Conservation (phyloP, 371 early-diverging fungal species). For the Apophysomyces sp. region DNA sequence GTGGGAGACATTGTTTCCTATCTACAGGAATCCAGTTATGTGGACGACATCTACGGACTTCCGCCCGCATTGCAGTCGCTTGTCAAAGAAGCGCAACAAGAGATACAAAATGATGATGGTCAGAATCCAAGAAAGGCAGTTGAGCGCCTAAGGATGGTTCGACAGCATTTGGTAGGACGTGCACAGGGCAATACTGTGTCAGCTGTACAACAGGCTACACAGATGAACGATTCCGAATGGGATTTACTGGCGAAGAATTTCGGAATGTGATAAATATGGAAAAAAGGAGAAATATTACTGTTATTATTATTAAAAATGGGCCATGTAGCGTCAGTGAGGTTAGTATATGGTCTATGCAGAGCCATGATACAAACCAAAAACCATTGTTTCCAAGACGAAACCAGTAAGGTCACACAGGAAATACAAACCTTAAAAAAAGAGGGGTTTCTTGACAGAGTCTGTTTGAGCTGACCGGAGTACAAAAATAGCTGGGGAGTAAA, state of each 20-base stretch:
- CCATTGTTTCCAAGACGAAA: too few species aligned
- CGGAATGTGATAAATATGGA: neutral
- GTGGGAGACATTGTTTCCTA: conserved; percentile 43
- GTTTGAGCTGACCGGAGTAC: too few species aligned
- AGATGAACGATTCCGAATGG: conserved; percentile 34
- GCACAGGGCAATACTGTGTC: conserved; percentile 18
- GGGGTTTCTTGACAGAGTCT: too few species aligned
- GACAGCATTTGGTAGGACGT: conserved; percentile 31
- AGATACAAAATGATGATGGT: conserved; percentile 3
- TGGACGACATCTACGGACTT: conserved; percentile 40
- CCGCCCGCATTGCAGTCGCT: conserved; percentile 22
- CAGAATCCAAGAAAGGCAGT: conserved; percentile 18
- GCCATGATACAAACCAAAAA: too few species aligned
- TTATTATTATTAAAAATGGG: too few species aligned
- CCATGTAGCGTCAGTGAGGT: too few species aligned
- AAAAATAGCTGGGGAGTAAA: too few species aligned
- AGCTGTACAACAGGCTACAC: conserved; percentile 26
- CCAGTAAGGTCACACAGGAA: too few species aligned
- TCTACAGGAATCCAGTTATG: conserved; percentile 27
- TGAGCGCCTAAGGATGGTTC: conserved; percentile 37
- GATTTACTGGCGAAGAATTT: neutral
- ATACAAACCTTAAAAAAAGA: too few species aligned
- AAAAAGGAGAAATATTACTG: too few species aligned
- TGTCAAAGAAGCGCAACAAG: conserved; percentile 38
- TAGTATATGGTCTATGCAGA: too few species aligned